Base-by-base conservation (phyloP, 106 monocot genomes). In the Narthecium ossifragum region DNA sequence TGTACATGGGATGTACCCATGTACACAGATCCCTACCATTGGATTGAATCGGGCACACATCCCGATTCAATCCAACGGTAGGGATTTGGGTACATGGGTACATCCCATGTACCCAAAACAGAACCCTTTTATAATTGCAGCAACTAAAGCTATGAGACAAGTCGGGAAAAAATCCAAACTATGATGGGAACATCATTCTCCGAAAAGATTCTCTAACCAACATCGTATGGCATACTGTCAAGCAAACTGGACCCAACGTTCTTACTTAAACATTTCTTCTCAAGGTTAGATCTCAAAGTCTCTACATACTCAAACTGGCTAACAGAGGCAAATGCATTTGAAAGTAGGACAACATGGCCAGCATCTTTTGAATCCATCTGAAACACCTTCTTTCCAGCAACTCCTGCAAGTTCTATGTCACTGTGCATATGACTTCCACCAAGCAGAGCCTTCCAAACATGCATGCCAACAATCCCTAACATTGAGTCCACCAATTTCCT, bases 391-490 rank as follows among this genome's bases (percentile, higher is more conserved):
- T 31, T 53, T 45, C 63, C 75, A 15, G 63, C 71, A 28, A 32
- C 29, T 59, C 67, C 57, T 36, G 63, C 73, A 11, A 75, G 18
- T 24, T 28, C 36, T 0, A 58, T 36, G 34, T 75, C 63, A 53
- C 21, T 6, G 29, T 63, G 52, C 6, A 67, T 62, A 31, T 28
- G 34, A 24, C 47, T 57, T 1, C 75, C 76, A 46, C 57, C 63
- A n/a, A 81, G 59, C 57, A 81, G 66, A 46, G 72, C 75, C 67
- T 34, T 72, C 75, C 72, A 76, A 51, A 50, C 62, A 50, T 66
- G 63, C 23, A 36, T 8, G 17, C 46, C 15, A 0, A 10, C 27
- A 11, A 59, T 67, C 0, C 68, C 31, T 15, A 11, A 24, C 50
- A 59, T 67, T 8, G 27, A 46, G 18, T 40, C 59, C 33, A 39